These are phyloP conservation scores for Komagataella ulmi DNA, from an alignment of 805 yeast genomes.

Conservation along the genomic window DNA sequence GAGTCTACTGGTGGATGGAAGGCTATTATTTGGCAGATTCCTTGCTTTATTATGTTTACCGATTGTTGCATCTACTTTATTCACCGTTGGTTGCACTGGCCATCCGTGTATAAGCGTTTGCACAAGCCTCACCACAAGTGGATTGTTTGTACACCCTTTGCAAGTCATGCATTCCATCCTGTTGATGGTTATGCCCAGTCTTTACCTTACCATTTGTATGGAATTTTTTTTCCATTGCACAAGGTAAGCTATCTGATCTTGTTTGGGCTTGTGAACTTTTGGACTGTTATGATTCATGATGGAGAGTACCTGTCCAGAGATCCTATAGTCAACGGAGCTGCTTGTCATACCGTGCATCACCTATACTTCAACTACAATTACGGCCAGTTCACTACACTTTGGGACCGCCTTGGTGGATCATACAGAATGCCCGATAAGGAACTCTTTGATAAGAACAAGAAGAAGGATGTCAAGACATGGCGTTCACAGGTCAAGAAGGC, in stretches of 20 bases:
- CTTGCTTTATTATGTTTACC: slow-evolving; percentile 79
- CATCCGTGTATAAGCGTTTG: slow-evolving; percentile 65
- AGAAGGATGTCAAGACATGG: slow-evolving; percentile 52
- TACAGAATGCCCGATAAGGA: slow-evolving; percentile 88
- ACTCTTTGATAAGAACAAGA: slow-evolving; percentile 53
- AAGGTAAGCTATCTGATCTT: slow-evolving; percentile 69
- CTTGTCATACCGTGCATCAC: slow-evolving; percentile 96
- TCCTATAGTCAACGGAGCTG: slow-evolving; percentile 93
- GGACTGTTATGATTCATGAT: slow-evolving; percentile 99
- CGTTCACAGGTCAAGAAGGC: slow-evolving; percentile 54
- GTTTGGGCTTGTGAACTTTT: slow-evolving; percentile 86
- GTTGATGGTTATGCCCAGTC: slow-evolving; percentile 93
- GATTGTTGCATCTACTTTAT: slow-evolving; percentile 86
- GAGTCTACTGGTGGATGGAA: slow-evolving; percentile 57
- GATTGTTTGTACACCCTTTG: slow-evolving; percentile 97
- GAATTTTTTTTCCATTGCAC: slow-evolving; percentile 85
- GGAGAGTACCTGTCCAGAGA: slow-evolving; percentile 92
- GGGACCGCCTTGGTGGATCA: slow-evolving; percentile 94
- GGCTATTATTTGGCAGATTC: slow-evolving; percentile 53
- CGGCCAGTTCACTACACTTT: slow-evolving; percentile 94
- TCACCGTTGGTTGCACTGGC: slow-evolving; percentile 93
- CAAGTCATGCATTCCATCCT: slow-evolving; percentile 98
- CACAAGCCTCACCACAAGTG: slow-evolving; percentile 99
- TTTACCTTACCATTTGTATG: slow-evolving; percentile 85
- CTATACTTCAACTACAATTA: slow-evolving; percentile 95